These are phyloP conservation scores for Acanthamoeba sp. DNA, from an alignment of 208 protist species.

Conservation along the genomic window DNA sequence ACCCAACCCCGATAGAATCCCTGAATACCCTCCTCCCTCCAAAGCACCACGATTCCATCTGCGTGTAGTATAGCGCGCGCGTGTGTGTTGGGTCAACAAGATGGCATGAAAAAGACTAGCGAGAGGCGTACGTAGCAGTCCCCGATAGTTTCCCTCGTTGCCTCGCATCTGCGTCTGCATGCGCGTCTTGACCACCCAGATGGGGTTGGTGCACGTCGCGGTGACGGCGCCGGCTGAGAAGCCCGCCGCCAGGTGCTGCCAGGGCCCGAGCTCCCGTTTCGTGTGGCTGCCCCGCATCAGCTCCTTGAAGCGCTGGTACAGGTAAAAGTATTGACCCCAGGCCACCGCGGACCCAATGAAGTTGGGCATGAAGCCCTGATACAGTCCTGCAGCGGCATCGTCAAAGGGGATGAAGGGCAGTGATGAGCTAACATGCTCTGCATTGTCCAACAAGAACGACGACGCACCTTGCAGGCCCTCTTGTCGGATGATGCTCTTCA, in stretches of 20 bases:
- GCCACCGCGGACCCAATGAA: constrained; percentile 22
- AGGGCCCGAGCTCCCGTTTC: background rate
- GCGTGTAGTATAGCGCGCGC: background rate
- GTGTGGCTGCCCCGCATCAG: background rate
- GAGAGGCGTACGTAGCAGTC: constrained; percentile 12
- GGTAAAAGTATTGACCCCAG: constrained; percentile 48
- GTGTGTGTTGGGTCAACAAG: no score
- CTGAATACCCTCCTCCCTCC: constrained; percentile 25
- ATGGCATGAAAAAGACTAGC: background rate
- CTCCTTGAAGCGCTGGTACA: constrained; percentile 45
- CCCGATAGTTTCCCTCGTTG: background rate
- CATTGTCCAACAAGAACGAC: background rate
- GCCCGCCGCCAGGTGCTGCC: constrained; percentile 10
- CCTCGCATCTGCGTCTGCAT: constrained; percentile 53
- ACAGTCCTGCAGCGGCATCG: background rate
- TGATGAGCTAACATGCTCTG: no score
- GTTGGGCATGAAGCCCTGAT: constrained; percentile 58
- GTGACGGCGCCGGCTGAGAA: background rate
- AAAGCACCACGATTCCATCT: constrained; percentile 23
- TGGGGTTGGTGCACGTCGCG: constrained; percentile 46
- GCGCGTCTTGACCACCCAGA: constrained; percentile 56
- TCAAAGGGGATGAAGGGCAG: background rate
- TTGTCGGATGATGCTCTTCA: background rate
- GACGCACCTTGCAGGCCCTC: background rate
- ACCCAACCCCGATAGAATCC: constrained; percentile 47